These are phyloP conservation scores for Marchantia polymorpha DNA, from an alignment of 225 moss, liverwort and hornwort species.

Conservation along the genomic window DNA sequence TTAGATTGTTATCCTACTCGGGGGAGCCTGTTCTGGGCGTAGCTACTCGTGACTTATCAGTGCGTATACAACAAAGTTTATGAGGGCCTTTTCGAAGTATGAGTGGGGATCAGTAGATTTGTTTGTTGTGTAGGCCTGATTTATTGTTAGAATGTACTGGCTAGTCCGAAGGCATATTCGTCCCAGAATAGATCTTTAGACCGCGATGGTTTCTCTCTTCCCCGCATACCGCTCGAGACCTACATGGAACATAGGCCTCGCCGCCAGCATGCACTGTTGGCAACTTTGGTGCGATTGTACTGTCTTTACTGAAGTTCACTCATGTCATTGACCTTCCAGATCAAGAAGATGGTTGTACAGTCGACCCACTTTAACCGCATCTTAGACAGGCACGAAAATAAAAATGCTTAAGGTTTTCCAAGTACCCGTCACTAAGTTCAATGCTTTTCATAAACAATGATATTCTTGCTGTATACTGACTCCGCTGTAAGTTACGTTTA, in stretches of 20 bases:
- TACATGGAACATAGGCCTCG: not conserved
- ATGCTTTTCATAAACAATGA: too few relatives aligned
- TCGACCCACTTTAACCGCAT: too few relatives aligned
- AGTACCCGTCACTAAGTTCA: too few relatives aligned
- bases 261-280: constrained; percentile 4
- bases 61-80: not conserved
- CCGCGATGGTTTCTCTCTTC: not conserved
- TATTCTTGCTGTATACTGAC: too few relatives aligned
- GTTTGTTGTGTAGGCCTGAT: too few relatives aligned
- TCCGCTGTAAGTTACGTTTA: too few relatives aligned
- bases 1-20: not conserved
- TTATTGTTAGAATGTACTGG: too few relatives aligned
- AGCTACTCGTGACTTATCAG: not conserved
- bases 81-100: not conserved
- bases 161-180: too few relatives aligned
- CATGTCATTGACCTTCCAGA: not conserved
- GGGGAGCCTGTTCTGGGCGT: not conserved
- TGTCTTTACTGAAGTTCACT: not conserved
- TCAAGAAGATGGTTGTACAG: not conserved
- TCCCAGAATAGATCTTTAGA: not conserved
- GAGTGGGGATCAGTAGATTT: not conserved
- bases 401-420: too few relatives aligned
- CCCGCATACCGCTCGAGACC: not conserved
- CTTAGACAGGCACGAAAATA: too few relatives aligned
- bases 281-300: not conserved